A percentile compares a stretch with the other conserved stretches of the same genome.
Evolutionary conservation across 306 rosid genomes (phyloP).

Genomic region (Trifolium subterraneum): DNA sequence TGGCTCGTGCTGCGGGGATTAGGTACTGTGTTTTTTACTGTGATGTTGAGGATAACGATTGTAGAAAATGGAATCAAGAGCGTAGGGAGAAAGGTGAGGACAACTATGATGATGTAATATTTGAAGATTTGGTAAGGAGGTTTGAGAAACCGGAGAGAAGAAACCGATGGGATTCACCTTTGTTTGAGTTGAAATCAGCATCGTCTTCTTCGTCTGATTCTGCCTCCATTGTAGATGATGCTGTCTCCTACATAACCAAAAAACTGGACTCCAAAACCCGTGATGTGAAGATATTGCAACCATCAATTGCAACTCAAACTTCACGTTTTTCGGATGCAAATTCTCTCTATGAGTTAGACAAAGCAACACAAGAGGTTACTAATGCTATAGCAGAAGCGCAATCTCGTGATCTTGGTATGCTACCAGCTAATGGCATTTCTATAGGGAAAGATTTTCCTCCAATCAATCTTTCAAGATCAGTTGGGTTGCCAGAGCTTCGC

Average conservation of each 20-base stretch:
- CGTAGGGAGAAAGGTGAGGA: conserved; percentile 73
- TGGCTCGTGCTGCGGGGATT: conserved; percentile 87
- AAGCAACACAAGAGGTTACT: conserved; percentile 86
- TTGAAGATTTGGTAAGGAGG: conserved; percentile 83
- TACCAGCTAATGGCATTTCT: conserved; percentile 63
- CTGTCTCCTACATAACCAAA: conserved; percentile 69
- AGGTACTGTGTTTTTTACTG: conserved; percentile 86
- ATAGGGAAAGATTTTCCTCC: conserved; percentile 72
- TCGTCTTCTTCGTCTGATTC: conserved; percentile 23
- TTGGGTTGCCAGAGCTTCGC: conserved; percentile 88
- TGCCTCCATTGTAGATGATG: conserved; percentile 59
- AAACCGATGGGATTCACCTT: conserved; percentile 94
- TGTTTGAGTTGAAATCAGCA: conserved; percentile 73
- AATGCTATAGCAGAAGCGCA: conserved; percentile 87
- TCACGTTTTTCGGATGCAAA: conserved; percentile 72
- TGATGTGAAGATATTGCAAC: conserved; percentile 87
- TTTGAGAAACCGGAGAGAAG: conserved; percentile 86
- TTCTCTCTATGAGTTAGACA: conserved; percentile 82
- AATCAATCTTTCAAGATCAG: conserved; percentile 63
- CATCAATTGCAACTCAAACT: conserved; percentile 92
- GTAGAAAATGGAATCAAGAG: conserved; percentile 83
- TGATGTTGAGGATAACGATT: conserved; percentile 68
- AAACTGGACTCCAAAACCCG: conserved; percentile 72
- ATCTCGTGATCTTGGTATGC: conserved; percentile 83
- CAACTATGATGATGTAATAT: conserved; percentile 65